phyloP scores from a whole-genome alignment of 768 basidiomycete genomes.

The Coprinopsis sp. region DNA sequence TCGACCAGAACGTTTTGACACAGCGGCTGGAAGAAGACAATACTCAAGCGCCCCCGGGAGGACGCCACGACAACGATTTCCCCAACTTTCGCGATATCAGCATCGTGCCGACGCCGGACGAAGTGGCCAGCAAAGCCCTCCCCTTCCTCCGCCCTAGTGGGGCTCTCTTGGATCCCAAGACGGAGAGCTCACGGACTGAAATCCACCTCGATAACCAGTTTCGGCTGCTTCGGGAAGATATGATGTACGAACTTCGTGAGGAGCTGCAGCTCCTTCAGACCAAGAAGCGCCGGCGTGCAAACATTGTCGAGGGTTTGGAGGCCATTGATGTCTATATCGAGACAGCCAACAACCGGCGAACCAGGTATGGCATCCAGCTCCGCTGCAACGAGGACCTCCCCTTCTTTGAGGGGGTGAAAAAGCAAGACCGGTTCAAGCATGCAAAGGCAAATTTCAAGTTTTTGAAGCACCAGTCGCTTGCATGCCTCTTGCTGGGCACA shows the following conservation, averaged over 20 bases:
- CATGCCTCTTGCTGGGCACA: slow-evolving; percentile 46
- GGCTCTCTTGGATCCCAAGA: slow-evolving; percentile 39
- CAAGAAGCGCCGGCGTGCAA: slow-evolving; percentile 28
- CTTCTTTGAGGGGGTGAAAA: slow-evolving; percentile 29
- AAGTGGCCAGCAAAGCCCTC: slow-evolving; percentile 38
- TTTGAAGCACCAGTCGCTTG: slow-evolving; percentile 50
- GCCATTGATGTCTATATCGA: slow-evolving; percentile 34
- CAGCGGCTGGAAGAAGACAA: not conserved
- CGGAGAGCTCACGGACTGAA: slow-evolving; percentile 31
- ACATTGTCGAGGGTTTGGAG: slow-evolving; percentile 33
- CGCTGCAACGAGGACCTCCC: slow-evolving; percentile 31
- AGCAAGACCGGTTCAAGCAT: slow-evolving; percentile 32
- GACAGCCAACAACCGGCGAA: slow-evolving; percentile 17
- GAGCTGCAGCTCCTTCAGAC: slow-evolving; percentile 47
- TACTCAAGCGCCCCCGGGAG: slow-evolving; percentile 42
- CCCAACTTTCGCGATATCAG: slow-evolving; percentile 53
- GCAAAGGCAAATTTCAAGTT: slow-evolving; percentile 37
- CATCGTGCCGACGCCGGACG: slow-evolving; percentile 62
- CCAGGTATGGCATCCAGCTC: slow-evolving; percentile 39
- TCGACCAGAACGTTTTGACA: slow-evolving; percentile 6
- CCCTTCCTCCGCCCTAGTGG: slow-evolving; percentile 47
- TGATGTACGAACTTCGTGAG: slow-evolving; percentile 54
- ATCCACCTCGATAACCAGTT: slow-evolving; percentile 64
- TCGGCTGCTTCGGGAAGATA: slow-evolving; percentile 59
- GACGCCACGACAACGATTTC: slow-evolving; percentile 69